A percentile compares a stretch with the other conserved stretches of the same genome.
phyloP scores from a whole-genome alignment of 2,329 filamentous ascomycete species.

The Epicoccum sorghinum region DNA sequence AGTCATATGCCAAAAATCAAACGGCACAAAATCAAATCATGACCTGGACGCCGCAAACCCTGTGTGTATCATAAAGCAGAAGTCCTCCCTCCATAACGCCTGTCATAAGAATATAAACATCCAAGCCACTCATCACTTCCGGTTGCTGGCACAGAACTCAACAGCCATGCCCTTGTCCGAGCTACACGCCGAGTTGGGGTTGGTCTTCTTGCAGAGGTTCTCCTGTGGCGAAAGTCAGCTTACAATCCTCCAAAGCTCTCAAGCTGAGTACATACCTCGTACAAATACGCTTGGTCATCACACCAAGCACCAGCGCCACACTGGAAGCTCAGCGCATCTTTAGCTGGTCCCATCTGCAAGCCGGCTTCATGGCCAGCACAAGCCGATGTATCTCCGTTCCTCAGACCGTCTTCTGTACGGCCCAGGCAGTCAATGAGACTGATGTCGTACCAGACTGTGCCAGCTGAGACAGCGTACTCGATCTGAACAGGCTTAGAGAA shows the following conservation, averaged over 20 bases:
- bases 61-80: neutral
- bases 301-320: conserved; percentile 24
- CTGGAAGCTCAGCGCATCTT: conserved; percentile 17
- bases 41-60: neutral
- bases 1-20: neutral
- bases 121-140: conserved; percentile 1
- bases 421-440: conserved; percentile 26
- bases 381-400: conserved; percentile 12
- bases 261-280: conserved; percentile 13
- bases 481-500: conserved; percentile 20
- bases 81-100: neutral
- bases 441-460: conserved; percentile 23
- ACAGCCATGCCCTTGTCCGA: conserved; percentile 18
- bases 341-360: conserved; percentile 22
- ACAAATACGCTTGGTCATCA: conserved; percentile 29
- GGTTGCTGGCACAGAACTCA: conserved; percentile 27
- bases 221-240: conserved; percentile 17
- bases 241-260: neutral
- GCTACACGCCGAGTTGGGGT: conserved; percentile 18
- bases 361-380: conserved; percentile 25
- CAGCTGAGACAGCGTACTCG: conserved; percentile 19
- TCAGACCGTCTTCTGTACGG: conserved; percentile 4
- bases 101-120: neutral
- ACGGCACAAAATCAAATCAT: too few species aligned
- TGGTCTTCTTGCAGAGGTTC: conserved; percentile 25